Conservation (phyloP, 1,139 yeast genomes). For the Taphrina flavorubra region DNA sequence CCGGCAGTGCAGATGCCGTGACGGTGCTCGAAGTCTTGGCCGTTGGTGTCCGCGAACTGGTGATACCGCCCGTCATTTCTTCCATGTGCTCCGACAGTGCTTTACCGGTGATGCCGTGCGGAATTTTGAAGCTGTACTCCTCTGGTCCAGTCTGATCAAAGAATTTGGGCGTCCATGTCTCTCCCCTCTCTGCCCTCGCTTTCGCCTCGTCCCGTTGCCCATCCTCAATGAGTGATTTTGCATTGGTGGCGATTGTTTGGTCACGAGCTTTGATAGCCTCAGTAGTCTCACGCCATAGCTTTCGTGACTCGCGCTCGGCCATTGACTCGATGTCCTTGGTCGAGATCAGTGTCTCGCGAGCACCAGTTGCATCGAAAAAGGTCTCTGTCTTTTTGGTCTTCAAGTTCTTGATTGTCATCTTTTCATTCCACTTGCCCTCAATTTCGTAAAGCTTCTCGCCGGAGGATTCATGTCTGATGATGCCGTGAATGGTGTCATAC, state of each 20-base stretch:
- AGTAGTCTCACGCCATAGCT: conserved; percentile 79
- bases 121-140: conserved; percentile 31
- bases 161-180: conserved; percentile 77
- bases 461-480: conserved; percentile 60
- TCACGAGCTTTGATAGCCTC: conserved; percentile 76
- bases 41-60: conserved; percentile 23
- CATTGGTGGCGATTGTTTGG: conserved; percentile 83
- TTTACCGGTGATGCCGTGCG: conserved; percentile 14
- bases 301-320: conserved; percentile 78
- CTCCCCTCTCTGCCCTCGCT: conserved; percentile 75
- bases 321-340: conserved; percentile 83
- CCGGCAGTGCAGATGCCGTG: conserved; percentile 21
- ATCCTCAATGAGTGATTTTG: conserved; percentile 83
- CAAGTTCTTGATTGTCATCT: conserved; percentile 69
- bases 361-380: conserved; percentile 67
- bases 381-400: conserved; percentile 59
- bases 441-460: conserved; percentile 68
- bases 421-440: conserved; percentile 92
- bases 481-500: conserved; percentile 86
- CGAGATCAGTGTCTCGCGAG: conserved; percentile 63
- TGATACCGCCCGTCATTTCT: conserved; percentile 38
- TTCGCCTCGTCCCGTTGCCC: conserved; percentile 76
- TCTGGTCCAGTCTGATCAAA: conserved; percentile 52
- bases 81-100: conserved; percentile 25
- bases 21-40: conserved; percentile 11